Percentiles rank a stretch among this genome's conserved stretches.
Conservation (phyloP, 2,329 filamentous ascomycete genomes). For the Chaetomium sp. region DNA sequence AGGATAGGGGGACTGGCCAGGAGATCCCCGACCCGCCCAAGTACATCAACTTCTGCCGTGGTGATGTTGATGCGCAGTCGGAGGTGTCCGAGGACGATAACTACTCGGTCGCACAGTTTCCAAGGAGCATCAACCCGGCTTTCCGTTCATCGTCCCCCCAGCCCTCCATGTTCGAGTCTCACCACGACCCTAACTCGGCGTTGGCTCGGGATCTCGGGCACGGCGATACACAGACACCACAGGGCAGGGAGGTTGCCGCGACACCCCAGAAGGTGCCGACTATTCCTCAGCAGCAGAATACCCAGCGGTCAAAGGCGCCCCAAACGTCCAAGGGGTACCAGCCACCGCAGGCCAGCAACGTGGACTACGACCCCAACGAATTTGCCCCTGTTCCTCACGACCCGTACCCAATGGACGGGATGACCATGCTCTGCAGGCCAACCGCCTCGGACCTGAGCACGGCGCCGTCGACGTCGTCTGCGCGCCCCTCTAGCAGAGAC, state of each 20-base stretch:
- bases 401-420: constrained; percentile 90
- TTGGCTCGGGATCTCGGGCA: constrained; percentile 71
- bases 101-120: constrained; percentile 95
- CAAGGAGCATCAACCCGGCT: constrained; percentile 90
- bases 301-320: constrained; percentile 26
- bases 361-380: constrained; percentile 57
- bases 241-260: constrained; percentile 53
- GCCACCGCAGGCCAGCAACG: constrained; percentile 33
- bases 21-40: constrained; percentile 96
- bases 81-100: constrained; percentile 82
- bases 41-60: constrained; percentile 98
- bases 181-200: constrained; percentile 80
- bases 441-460: constrained; percentile 44
- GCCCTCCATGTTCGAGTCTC: constrained; percentile 88
- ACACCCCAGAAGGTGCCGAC: constrained; percentile 53
- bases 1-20: constrained; percentile 84
- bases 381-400: constrained; percentile 80
- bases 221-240: constrained; percentile 49
- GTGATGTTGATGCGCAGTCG: constrained; percentile 80
- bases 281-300: constrained; percentile 27
- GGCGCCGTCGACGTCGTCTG: constrained; percentile 57
- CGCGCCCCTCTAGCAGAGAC: constrained; percentile 79
- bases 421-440: constrained; percentile 88
- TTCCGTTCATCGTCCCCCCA: constrained; percentile 96
- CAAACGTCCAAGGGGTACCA: constrained; percentile 35